A percentile compares a stretch with the other conserved stretches of the same genome.
Conservation (phyloP, 805 yeast genomes). For the Saturnispora sanitii region DNA sequence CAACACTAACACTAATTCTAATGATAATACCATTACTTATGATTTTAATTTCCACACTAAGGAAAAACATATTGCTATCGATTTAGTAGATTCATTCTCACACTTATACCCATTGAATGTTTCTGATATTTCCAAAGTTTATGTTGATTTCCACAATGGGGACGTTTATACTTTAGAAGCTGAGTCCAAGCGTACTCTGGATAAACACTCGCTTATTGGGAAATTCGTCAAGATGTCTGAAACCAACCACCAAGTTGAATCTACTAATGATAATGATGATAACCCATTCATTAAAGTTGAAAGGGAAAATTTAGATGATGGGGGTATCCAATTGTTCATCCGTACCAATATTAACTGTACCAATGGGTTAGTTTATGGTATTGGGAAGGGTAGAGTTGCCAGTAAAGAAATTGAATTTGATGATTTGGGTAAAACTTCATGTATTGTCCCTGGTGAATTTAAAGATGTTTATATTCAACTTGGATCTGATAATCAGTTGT, state of each 20-base stretch:
- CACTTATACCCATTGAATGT: not conserved
- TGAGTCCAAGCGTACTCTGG: not conserved
- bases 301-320: no score
- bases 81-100: not conserved
- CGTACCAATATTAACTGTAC: not conserved
- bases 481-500: conserved; percentile 1
- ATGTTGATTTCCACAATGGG: not conserved
- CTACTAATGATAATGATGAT: not conserved
- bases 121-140: conserved; percentile 2
- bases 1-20: no score
- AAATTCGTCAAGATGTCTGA: not conserved
- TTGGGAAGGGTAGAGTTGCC: no score
- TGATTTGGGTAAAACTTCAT: not conserved
- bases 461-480: not conserved
- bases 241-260: not conserved
- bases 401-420: not conserved
- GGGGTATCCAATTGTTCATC: not conserved
- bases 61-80: conserved; percentile 5
- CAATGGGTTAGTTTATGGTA: not conserved
- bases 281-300: no score
- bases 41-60: conserved; percentile 1
- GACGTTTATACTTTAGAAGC: not conserved
- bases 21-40: no score
- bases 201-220: not conserved
- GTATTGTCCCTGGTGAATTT: not conserved